Percentiles rank a stretch among this genome's conserved stretches.
Conservation (phyloP, 73 alveolate genomes). For the Effrenium voratum region DNA sequence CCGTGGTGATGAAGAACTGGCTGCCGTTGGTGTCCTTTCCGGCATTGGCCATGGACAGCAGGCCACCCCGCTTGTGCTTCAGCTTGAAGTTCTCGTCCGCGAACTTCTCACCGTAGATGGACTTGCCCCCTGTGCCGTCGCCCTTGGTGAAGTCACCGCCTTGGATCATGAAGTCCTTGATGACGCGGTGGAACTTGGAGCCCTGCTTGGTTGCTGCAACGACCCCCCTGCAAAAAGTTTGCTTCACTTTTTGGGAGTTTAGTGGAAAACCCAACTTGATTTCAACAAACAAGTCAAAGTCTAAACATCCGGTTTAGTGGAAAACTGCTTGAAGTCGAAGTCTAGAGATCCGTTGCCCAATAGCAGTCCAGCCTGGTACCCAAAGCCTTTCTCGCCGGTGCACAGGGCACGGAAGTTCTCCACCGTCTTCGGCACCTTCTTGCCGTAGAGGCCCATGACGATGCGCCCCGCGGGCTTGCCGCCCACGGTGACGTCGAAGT, state of each 20-base stretch:
- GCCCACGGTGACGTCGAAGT: constrained; percentile 97
- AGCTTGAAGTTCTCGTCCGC: constrained; percentile 98
- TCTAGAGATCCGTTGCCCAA: too few relatives aligned
- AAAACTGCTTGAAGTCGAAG: too few relatives aligned
- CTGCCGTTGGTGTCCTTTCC: constrained; percentile 98
- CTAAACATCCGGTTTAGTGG: too few relatives aligned
- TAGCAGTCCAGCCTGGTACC: too few relatives aligned
- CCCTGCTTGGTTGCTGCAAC: too few relatives aligned
- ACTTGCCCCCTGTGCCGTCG: constrained; percentile 99
- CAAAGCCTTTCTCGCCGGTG: constrained; percentile 87
- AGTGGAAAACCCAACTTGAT: too few relatives aligned
- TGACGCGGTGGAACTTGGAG: constrained; percentile 98
- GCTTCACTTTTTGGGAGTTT: too few relatives aligned
- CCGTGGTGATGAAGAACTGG: constrained; percentile 98
- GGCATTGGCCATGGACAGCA: constrained; percentile 99
- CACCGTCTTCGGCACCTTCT: constrained; percentile 97
- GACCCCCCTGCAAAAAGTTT: too few relatives aligned
- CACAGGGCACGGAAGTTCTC: constrained; percentile 97
- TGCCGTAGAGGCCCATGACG: constrained; percentile 95
- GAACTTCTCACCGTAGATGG: constrained; percentile 97
- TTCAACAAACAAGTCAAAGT: too few relatives aligned
- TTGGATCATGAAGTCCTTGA: constrained; percentile 95
- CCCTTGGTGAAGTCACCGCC: constrained; percentile 98
- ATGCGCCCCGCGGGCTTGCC: constrained; percentile 97
- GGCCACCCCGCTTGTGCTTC: constrained; percentile 97